phyloP scores from a whole-genome alignment of 371 early-diverging fungal genomes.

The Mucor sp. region DNA sequence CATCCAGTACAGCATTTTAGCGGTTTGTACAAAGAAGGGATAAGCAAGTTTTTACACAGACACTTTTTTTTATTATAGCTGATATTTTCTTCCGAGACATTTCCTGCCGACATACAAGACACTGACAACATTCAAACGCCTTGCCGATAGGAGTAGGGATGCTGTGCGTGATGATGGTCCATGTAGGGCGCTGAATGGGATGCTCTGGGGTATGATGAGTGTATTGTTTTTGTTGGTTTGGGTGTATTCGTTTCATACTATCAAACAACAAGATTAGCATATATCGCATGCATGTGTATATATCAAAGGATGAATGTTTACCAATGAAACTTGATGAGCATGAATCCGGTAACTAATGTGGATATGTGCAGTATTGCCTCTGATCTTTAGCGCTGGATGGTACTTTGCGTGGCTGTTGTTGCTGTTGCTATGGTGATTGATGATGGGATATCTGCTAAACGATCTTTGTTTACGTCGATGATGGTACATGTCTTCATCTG shows the following conservation, averaged over 20 bases:
- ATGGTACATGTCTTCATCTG: background rate
- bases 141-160: background rate
- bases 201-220: slow-evolving; percentile 7
- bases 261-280: background rate
- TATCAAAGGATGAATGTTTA: background rate
- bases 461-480: background rate
- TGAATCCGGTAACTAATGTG: slow-evolving; percentile 27
- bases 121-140: background rate
- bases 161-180: background rate
- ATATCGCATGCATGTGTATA: background rate
- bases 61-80: background rate
- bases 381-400: background rate
- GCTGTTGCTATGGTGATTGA: background rate
- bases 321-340: slow-evolving; percentile 16
- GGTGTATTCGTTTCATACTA: slow-evolving; percentile 2
- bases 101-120: background rate
- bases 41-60: background rate
- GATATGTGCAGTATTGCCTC: slow-evolving; percentile 18
- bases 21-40: background rate
- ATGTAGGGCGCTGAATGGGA: slow-evolving; percentile 3
- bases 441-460: background rate
- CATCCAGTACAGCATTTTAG: background rate
- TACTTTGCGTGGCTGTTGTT: background rate
- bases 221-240: slow-evolving; percentile 2
- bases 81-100: slow-evolving; percentile 5